Base-by-base conservation (phyloP, 2,329 filamentous ascomycete genomes). In the Stagonosporopsis tanaceti region DNA sequence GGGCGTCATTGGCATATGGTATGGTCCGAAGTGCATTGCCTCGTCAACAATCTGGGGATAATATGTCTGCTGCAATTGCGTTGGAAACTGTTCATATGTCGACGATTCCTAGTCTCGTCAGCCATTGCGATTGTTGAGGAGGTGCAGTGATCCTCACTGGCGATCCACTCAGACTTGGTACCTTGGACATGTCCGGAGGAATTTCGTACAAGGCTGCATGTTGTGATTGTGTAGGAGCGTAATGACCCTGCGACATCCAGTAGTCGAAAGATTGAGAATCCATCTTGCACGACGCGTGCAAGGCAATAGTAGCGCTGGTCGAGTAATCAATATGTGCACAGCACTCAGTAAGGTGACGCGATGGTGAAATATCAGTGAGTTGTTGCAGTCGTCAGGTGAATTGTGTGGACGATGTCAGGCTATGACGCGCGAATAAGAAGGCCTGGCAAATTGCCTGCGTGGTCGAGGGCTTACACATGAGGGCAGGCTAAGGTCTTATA, bases 1-100 rank as follows among this genome's bases (percentile, higher is more conserved):
- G 11, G 76, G 75, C 4, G 75, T 77, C 69, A 77, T 70, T 25
- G 75, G 72, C 39, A 76, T 62, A n/a, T 69, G 68, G 56, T 76
- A 77, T 41, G 65, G 63, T 39, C 65, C 64, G 48, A 73, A 75
- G 14, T 65, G 70, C 63, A 74, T 67, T 44, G 63, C 45, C 39
- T 76, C 72, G 53, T 71, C 72, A 56, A 66, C 60, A 34, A 75
- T 68, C 25, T 72, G 72, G 40, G 70, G 69, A 42, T 72, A 76
- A 60, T 73, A 76, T 32, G 63, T 60, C 47, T 72, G 70, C 32
- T 68, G 71, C 47, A 75, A 50, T 20, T 67, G 67, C 28, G 68
- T 56, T 14, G 74, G 72, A 53, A 76, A 72, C 6, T 71, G 67
- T 45, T 77, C 74, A 45, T 75, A 76, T 52, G 73, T 75, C 45